Evolutionary conservation across 2,329 filamentous ascomycete genomes (phyloP), one percentile per base, ranked within the genome.

Genomic region (Aplosporella prunicola): DNA sequence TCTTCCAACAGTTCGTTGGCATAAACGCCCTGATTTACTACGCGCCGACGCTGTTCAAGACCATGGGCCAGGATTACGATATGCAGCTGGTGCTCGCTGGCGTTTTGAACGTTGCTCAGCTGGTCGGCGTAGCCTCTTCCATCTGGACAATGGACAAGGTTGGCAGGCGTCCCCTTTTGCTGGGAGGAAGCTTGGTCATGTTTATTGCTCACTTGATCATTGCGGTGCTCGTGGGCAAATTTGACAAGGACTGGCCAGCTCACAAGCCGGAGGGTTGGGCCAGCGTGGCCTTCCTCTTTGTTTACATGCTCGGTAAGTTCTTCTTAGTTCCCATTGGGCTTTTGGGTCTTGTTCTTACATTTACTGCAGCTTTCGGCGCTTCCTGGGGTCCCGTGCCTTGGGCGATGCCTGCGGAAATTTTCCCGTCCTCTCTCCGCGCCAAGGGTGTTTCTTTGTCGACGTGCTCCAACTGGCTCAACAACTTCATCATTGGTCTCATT

Each of bases 401-500:
- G 67, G 63, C 58, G 3, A 53, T 69, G 52, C 55, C 58, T 1
- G 63, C 67, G 20, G 74, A 85, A 43, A 75, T 84, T n/a, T 81
- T 81, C 28, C 74, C 75, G 0, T 70, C 68, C 1, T 67, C 66
- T 0, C 58, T 74, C 1, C 64, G 77, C 5, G 76, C 77, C 3
- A 82, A 81, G 51, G 80, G 79, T 22, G 76, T 79, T 0, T 76
- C 76, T 2, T 60, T 80, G 2, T 75, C 74, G 0, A 80, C 76
- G 0, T 74, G 69, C 41, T 69, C 69, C 5, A 79, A 77, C 56
- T 83, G 80, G 62, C 55, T 78, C 2, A 74, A 71, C 51, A 78
- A 80, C 51, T 79, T 80, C 44, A 69, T 76, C 34, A 73, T 78
- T 17, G 76, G 80, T 23, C 68, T 82, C 48, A 70, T 81, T 18